These are phyloP conservation scores for Verticillium tricorpus DNA, from an alignment of 2,329 filamentous ascomycete genomes.

Conservation along the genomic window DNA sequence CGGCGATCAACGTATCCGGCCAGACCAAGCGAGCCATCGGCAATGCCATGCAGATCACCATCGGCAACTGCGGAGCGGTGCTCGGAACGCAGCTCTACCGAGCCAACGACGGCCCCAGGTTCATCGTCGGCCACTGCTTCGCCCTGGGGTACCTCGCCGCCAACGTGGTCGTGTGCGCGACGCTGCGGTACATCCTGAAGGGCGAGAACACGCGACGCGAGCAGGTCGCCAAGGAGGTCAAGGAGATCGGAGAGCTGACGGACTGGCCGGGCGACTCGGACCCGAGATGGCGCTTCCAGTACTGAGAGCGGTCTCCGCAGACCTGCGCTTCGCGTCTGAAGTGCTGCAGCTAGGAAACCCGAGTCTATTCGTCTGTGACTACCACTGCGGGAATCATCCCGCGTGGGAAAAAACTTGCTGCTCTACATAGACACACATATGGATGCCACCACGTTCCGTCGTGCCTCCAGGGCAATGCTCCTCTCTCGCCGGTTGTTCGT, in stretches of 20 bases:
- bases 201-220: conserved; percentile 54
- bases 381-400: no score
- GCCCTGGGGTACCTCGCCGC: conserved; percentile 59
- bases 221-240: conserved; percentile 33
- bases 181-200: conserved; percentile 49
- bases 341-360: no score
- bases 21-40: conserved; percentile 66
- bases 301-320: conserved; percentile 22
- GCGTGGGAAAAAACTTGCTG: no score
- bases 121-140: conserved; percentile 62
- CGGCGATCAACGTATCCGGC: conserved; percentile 66
- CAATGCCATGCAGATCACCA: conserved; percentile 67
- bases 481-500: no score
- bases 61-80: conserved; percentile 65
- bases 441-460: no score
- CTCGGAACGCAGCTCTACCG: conserved; percentile 68
- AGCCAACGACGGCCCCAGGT: conserved; percentile 54
- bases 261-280: conserved; percentile 61
- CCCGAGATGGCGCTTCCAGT: conserved; percentile 62
- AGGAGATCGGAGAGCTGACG: conserved; percentile 43
- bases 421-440: no score
- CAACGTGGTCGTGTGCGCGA: conserved; percentile 49
- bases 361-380: no score
- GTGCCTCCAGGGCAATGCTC: no score
- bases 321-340: no score